Percentiles rank a stretch among this genome's conserved stretches.
phyloP scores from a whole-genome alignment of 2,329 filamentous ascomycete genomes.

The Botryotinia convoluta region DNA sequence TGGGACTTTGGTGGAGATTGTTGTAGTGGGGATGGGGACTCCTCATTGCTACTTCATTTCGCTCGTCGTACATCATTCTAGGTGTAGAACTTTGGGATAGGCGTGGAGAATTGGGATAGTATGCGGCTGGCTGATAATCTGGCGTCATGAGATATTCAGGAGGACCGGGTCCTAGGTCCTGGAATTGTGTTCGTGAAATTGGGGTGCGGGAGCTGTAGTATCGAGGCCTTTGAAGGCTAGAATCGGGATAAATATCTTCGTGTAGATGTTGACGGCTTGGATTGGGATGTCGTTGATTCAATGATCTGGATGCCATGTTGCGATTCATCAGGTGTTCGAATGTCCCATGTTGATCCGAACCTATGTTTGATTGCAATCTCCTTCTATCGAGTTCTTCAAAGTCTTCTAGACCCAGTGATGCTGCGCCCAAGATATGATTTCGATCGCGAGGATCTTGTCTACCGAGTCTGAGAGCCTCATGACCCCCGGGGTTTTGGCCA shows the following conservation, averaged over 20 bases:
- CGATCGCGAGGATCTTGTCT: neutral
- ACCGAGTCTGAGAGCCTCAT: constrained; percentile 1
- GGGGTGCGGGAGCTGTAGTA: neutral
- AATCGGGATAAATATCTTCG: neutral
- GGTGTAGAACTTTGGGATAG: neutral
- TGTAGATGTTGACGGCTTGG: neutral
- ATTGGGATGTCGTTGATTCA: neutral
- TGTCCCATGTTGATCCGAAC: neutral
- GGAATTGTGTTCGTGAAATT: neutral
- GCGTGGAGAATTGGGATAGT: neutral
- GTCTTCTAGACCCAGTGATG: neutral
- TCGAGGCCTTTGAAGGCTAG: neutral
- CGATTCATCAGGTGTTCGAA: neutral
- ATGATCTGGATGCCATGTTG: neutral
- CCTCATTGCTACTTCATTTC: neutral
- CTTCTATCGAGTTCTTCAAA: neutral
- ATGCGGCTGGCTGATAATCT: neutral
- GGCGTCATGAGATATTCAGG: neutral
- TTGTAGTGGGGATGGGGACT: neutral
- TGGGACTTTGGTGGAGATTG: neutral
- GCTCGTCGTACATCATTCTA: constrained; percentile 8
- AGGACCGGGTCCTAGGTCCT: constrained; percentile 1
- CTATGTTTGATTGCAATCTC: neutral
- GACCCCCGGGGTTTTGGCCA: neutral
- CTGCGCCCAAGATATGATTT: neutral